These are phyloP conservation scores for Capillidium rhysosporum DNA, from an alignment of 371 early-diverging fungal species.

Conservation along the genomic window DNA sequence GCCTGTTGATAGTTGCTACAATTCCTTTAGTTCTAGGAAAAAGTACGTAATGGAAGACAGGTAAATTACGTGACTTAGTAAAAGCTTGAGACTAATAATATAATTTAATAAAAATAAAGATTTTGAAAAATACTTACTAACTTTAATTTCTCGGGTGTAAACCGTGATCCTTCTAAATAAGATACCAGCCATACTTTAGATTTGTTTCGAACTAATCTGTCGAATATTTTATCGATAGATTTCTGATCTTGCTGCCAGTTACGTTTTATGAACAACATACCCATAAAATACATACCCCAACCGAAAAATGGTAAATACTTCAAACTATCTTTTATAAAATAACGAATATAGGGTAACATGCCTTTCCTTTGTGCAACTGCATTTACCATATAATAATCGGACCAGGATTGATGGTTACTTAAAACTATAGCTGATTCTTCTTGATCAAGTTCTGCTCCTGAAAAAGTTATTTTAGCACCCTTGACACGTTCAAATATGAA, in stretches of 20 bases:
- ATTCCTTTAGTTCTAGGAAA: conserved; percentile 70
- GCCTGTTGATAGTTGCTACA: conserved; percentile 32
- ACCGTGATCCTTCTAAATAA: conserved; percentile 49
- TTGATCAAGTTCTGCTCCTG: conserved; percentile 30
- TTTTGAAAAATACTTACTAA: conserved; percentile 15
- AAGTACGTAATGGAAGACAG: conserved; percentile 40
- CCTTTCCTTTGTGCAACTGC: conserved; percentile 31
- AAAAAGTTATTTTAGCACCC: conserved; percentile 37
- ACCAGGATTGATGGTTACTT: conserved; percentile 37
- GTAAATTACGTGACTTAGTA: conserved; percentile 27
- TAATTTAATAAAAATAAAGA: neutral
- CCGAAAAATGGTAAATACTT: conserved; percentile 46
- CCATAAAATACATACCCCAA: conserved; percentile 42
- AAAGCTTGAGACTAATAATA: conserved; percentile 29
- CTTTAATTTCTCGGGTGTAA: conserved; percentile 30
- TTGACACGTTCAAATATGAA: conserved; percentile 23
- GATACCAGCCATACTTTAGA: conserved; percentile 53
- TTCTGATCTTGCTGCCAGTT: conserved; percentile 41
- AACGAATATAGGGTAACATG: conserved; percentile 47
- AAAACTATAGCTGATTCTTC: conserved; percentile 37
- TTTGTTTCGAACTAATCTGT: conserved; percentile 23
- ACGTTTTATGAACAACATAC: conserved; percentile 41
- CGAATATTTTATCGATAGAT: conserved; percentile 34
- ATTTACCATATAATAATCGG: conserved; percentile 42
- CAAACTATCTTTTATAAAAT: conserved; percentile 51